Conservation (phyloP, 2,329 filamentous ascomycete species). For the Colletotrichum kahawae region DNA sequence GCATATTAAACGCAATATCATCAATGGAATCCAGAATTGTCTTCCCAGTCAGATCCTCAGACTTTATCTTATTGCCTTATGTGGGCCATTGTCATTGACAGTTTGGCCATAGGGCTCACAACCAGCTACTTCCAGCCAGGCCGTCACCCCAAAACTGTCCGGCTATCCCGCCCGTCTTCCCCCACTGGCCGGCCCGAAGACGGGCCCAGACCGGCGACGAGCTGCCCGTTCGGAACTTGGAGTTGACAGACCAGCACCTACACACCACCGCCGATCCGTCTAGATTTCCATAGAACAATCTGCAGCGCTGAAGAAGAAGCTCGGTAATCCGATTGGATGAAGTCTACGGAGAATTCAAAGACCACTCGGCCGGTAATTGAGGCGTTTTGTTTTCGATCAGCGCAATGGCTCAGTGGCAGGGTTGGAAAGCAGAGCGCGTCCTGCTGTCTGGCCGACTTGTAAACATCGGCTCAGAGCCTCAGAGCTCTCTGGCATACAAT, state of each 20-base stretch:
- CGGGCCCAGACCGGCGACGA: background rate
- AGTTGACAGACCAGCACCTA: background rate
- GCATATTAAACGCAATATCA: conserved; percentile 58
- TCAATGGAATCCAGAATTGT: conserved; percentile 59
- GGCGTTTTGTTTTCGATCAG: background rate
- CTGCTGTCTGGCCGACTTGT: background rate
- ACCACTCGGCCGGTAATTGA: background rate
- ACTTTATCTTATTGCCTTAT: conserved; percentile 37
- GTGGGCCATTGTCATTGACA: too few species aligned
- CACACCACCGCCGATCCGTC: background rate
- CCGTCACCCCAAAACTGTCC: background rate
- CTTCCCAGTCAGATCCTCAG: conserved; percentile 44
- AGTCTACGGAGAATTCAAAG: background rate
- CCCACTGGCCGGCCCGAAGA: background rate
- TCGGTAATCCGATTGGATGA: background rate
- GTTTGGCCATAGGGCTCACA: too few species aligned
- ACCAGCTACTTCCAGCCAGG: conserved; percentile 38
- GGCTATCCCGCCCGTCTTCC: background rate
- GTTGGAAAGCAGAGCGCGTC: background rate
- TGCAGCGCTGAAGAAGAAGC: background rate
- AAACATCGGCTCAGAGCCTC: background rate
- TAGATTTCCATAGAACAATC: background rate
- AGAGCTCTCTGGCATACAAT: background rate
- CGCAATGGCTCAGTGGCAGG: background rate
- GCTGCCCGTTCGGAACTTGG: background rate